phyloP scores from a whole-genome alignment of 495 filamentous ascomycete species.

The Neurospora sp. region DNA sequence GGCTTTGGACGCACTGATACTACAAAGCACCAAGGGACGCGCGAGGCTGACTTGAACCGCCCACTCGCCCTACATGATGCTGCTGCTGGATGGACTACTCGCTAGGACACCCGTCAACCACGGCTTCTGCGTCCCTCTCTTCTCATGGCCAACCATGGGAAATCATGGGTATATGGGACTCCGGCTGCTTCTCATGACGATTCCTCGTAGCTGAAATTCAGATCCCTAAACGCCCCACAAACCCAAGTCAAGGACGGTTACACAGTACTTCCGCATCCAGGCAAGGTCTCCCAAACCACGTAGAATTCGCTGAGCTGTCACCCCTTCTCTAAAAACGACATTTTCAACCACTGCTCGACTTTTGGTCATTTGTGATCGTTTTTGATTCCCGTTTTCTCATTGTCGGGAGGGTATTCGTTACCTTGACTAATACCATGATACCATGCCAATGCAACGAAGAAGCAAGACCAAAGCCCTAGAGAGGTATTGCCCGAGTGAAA shows the following conservation, averaged over 20 bases:
- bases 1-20: not conserved
- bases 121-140: not conserved
- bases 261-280: not conserved
- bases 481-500: constrained; percentile 44
- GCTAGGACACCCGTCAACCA: not conserved
- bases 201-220: not conserved
- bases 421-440: constrained; percentile 38
- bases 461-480: constrained; percentile 34
- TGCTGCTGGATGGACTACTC: not conserved
- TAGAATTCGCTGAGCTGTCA: constrained; percentile 1
- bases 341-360: constrained; percentile 10
- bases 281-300: not conserved
- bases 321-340: constrained; percentile 1
- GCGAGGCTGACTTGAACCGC: not conserved
- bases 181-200: not conserved
- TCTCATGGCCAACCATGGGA: not conserved
- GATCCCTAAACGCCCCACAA: not conserved
- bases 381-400: constrained; percentile 27
- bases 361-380: constrained; percentile 23
- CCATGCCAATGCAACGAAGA: constrained; percentile 49
- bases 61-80: not conserved
- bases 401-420: constrained; percentile 29
- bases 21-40: not conserved
- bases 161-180: not conserved
- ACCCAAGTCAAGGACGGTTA: not conserved